Evolutionary conservation across 106 monocot genomes (phyloP), one percentile per base, ranked within the genome.

Genomic region (Apostasia ramifera): DNA sequence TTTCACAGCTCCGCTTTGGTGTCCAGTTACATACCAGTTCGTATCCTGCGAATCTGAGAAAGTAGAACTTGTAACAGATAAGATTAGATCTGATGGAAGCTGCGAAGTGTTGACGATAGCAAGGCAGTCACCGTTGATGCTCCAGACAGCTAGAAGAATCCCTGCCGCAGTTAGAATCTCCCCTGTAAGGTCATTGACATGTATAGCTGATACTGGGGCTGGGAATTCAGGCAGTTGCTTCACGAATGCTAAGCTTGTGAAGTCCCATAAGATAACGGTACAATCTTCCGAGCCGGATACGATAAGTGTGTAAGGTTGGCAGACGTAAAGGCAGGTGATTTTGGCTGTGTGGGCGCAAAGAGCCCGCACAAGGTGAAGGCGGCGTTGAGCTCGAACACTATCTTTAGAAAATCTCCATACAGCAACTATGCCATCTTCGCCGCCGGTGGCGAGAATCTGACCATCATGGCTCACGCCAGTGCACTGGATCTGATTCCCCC

Each of bases 1-100:
- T 63, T 97, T 97, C 62, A 97, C 87, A 1, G 89, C 97, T 41
- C 97, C 97, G 59, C 97, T 97, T 74, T 97, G 89, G 63, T 97
- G 97, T 8, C 97, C 97, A 1, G 97, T 97, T 45, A 92, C 89
- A 47, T 81, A 92, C 97, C 97, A 97, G 64, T 81, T 87, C 3
- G 89, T 89, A 12, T 92, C 97, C 70, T 63, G 84, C 97, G 92
- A 97, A 54, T 97, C 97, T 0, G 92, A 92, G 67, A 71, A 82
- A 4, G 63, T 75, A 1, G 85, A 39, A 61, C 81, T 83, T 4
- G 82, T 72, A 47, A 92, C 82, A 1, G 92, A 89, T 15, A 97
- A 74, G 59, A 97, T 86, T 44, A 77, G 70, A 73, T 97, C 97
- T 1, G 97, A 97, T 39, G 97, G 97, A 13, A 97, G 79, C 58